Conservation (phyloP, 2,329 filamentous ascomycete species). For the Pezizomycotina sp. region DNA sequence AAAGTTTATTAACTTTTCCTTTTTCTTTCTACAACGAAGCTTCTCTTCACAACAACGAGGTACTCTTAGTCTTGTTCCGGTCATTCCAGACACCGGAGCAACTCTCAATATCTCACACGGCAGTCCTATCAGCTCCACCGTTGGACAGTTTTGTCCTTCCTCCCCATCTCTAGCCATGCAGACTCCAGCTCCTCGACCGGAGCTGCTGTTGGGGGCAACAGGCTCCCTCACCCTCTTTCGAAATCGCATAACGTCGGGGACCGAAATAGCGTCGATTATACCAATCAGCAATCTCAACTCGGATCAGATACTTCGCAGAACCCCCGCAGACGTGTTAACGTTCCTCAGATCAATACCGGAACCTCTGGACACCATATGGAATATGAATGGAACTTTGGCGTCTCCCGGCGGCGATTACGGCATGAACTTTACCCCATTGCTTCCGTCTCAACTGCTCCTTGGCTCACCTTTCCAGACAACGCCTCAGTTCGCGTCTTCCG, state of each 20-base stretch:
- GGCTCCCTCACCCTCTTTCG: slow-evolving; percentile 53
- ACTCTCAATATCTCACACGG: slow-evolving; percentile 21
- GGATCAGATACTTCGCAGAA: slow-evolving; percentile 73
- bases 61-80: slow-evolving; percentile 25
- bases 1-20: slow-evolving; percentile 17
- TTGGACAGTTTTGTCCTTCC: slow-evolving; percentile 67
- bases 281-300: slow-evolving; percentile 86
- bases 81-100: slow-evolving; percentile 15
- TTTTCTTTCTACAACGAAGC: slow-evolving; percentile 22
- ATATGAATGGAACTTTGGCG: slow-evolving; percentile 56
- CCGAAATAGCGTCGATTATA: slow-evolving; percentile 50
- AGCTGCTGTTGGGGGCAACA: slow-evolving; percentile 38
- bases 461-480: slow-evolving; percentile 95
- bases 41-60: slow-evolving; percentile 26
- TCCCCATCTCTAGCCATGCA: slow-evolving; percentile 85
- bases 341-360: slow-evolving; percentile 84
- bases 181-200: slow-evolving; percentile 49
- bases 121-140: slow-evolving; percentile 28
- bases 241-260: slow-evolving; percentile 53
- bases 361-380: slow-evolving; percentile 38
- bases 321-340: slow-evolving; percentile 62
- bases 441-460: slow-evolving; percentile 84
- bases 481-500: slow-evolving; percentile 74
- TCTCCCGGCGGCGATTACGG: slow-evolving; percentile 81
- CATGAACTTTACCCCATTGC: slow-evolving; percentile 94